Base-by-base conservation (phyloP, 768 basidiomycete species). In the Trametes gibbosa region DNA sequence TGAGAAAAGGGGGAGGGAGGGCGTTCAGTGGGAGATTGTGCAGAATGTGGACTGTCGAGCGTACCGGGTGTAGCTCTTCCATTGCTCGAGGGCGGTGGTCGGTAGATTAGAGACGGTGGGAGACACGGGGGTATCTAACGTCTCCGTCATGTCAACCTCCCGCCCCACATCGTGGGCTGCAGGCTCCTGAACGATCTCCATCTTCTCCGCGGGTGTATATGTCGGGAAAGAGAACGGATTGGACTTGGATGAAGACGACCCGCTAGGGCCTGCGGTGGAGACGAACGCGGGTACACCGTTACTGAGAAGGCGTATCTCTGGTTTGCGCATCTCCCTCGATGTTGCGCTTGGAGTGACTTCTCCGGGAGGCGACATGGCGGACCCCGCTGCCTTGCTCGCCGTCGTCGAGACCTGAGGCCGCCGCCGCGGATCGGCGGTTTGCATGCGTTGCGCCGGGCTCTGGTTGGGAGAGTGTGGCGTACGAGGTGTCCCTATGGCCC, bases 141-240 rank as follows among this genome's bases (percentile, higher is more conserved):
- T 42, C 6, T 58, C 35, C 14, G 24, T 34, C 59, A 50, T 54
- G 32, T 60, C 40, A 24, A 54, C 40, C 12, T 54, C 52, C 10
- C 48, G 27, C 17, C 39, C 47, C 1, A 9, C 17, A 12, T 23
- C n/a, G 48, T n/a, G 35, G 3, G 24, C 25, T 1, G 17, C 19
- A 23, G 21, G 23, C 23, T 49, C 39, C 4, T 13, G 29, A 1
- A 27, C 40, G 16, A 43, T 48, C 17, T 50, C 50, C 60, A 53
- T 49, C 45, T 41, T 34, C 50, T 61, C 60, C 5, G 60, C 34
- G 6, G 55, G 53, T 1, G 19, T 35, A 34, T 61, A 61, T 43
- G 17, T 34, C 14, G 60, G 54, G 23, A 61, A 61, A 0, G 50
- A 19, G 37, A 61, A 61, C 19, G 60, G 60, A 7, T 61, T 61